These are phyloP conservation scores for Chalara sp. DNA, from an alignment of 2,329 filamentous ascomycete genomes.

Conservation along the genomic window DNA sequence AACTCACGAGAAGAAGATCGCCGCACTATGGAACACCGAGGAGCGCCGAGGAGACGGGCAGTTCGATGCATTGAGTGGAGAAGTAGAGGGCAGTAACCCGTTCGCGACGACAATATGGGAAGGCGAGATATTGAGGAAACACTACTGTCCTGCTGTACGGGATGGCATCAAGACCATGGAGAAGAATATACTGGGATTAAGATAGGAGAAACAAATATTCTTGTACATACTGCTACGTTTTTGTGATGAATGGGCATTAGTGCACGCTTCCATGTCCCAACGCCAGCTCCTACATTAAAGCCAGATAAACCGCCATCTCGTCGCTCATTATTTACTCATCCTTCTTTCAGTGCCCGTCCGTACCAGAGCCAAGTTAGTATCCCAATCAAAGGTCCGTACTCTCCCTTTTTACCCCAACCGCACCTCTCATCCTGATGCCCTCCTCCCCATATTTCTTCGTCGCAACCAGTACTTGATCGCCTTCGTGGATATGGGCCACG, in stretches of 20 bases:
- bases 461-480: constrained; percentile 10
- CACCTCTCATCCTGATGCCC: no score
- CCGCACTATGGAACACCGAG: constrained; percentile 88
- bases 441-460: not conserved
- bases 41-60: constrained; percentile 87
- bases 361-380: no score
- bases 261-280: not conserved
- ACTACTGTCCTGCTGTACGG: constrained; percentile 81
- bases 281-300: not conserved
- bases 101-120: constrained; percentile 92
- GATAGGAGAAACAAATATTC: constrained; percentile 7
- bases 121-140: constrained; percentile 74
- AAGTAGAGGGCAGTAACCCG: constrained; percentile 81
- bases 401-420: no score
- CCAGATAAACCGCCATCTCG: no score
- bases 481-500: constrained; percentile 16
- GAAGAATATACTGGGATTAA: constrained; percentile 40
- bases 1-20: constrained; percentile 75
- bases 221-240: not conserved
- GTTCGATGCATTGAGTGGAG: constrained; percentile 66
- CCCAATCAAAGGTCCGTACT: no score
- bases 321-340: no score
- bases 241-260: no score
- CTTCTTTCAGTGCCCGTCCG: no score
- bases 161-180: constrained; percentile 66